Conservation (phyloP, 1,284 basidiomycete species). For the Heimioporus punctisporus region DNA sequence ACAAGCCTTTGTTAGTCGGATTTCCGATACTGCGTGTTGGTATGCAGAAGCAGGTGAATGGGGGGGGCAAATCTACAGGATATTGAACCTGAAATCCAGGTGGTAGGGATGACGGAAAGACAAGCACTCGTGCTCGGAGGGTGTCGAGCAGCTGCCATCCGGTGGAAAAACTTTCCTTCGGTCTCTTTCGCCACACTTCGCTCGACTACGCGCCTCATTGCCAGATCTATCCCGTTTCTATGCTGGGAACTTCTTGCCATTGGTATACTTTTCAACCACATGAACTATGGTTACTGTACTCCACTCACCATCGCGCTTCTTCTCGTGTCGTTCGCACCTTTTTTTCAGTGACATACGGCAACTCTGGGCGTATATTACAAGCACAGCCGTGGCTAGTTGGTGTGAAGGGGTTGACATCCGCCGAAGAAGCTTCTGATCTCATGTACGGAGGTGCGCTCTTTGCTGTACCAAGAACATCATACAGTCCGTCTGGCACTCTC, state of each 20-base stretch:
- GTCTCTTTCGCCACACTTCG: conserved; percentile 17
- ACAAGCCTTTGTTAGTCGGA: conserved; percentile 10
- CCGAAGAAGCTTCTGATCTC: conserved; percentile 16
- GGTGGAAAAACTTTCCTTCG: conserved; percentile 27
- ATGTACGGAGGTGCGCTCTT: conserved; percentile 19
- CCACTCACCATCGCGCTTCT: conserved; percentile 4
- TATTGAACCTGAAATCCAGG: conserved; percentile 25
- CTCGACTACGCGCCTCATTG: conserved; percentile 19
- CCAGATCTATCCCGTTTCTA: no score
- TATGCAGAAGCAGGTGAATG: conserved; percentile 14
- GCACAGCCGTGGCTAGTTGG: neutral
- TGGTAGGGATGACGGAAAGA: conserved; percentile 23
- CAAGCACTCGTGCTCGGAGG: conserved; percentile 28
- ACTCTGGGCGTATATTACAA: conserved; percentile 20
- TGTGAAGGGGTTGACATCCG: conserved; percentile 1
- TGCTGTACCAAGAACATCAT: conserved; percentile 14
- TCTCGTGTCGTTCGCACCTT: conserved; percentile 19
- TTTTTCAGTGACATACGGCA: conserved; percentile 15
- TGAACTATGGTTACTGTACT: no score
- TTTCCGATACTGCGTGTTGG: conserved; percentile 11
- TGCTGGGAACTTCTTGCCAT: no score
- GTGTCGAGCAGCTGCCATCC: conserved; percentile 25
- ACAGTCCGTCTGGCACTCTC: conserved; percentile 23
- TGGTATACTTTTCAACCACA: no score
- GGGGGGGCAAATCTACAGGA: conserved; percentile 28